These are phyloP conservation scores for Chaetoceros tenuissimus DNA, from an alignment of 108 stramenopile species.

Conservation along the genomic window DNA sequence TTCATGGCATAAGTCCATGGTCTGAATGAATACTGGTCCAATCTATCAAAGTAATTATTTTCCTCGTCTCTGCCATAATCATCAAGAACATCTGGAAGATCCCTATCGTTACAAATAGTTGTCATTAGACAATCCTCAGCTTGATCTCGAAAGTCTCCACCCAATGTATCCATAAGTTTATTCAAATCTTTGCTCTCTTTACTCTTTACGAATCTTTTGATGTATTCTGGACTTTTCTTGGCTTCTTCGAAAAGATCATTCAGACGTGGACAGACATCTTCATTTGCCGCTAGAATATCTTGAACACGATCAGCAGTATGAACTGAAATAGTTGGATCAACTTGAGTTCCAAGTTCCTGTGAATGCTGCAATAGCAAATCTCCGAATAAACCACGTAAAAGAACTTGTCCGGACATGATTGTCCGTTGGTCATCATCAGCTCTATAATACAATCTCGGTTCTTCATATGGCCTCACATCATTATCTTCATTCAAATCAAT, in stretches of 20 bases:
- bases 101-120: conserved; percentile 74
- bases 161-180: conserved; percentile 6
- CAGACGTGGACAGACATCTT: conserved; percentile 53
- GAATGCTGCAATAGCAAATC: conserved; percentile 11
- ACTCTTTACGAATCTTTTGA: conserved; percentile 12
- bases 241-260: conserved; percentile 30
- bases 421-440: conserved; percentile 85
- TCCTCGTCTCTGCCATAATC: conserved; percentile 43
- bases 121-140: conserved; percentile 85
- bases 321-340: conserved; percentile 33
- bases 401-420: conserved; percentile 76
- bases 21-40: conserved; percentile 20
- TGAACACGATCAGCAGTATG: conserved; percentile 68
- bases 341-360: background rate
- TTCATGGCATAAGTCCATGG: conserved; percentile 21
- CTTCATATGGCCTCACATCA: conserved; percentile 17
- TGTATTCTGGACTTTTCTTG: conserved; percentile 38
- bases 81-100: conserved; percentile 49
- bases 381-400: conserved; percentile 72
- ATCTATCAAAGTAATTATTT: conserved; percentile 7
- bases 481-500: conserved; percentile 29
- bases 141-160: conserved; percentile 8
- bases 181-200: background rate
- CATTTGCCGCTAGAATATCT: conserved; percentile 66
- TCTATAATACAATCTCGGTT: conserved; percentile 46